Evolutionary conservation across 768 basidiomycete species (phyloP), one percentile per base, ranked within the genome.

Genomic region (Russula olivacea): DNA sequence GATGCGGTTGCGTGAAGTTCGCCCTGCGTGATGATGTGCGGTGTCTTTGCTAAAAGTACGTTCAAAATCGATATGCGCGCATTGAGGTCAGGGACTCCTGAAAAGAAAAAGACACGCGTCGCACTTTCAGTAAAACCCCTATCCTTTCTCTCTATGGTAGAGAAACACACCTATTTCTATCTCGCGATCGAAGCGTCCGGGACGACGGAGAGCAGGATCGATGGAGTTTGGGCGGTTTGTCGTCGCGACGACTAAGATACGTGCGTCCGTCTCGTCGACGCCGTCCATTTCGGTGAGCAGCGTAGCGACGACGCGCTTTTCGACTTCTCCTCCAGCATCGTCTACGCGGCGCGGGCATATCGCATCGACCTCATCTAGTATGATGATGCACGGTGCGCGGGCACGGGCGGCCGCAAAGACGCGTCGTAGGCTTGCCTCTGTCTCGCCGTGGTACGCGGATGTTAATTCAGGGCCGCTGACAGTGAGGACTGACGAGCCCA

Each of bases 401-500:
- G 79, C 77, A 60, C 84, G 82, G 1, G 97, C 97, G 68, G 93
- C 87, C 47, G 80, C 82, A 72, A 98, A 99, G 4, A 98, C 88
- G 28, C 89, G 89, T 21, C 97, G 86, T 40, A 99, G 78, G 65
- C 87, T 85, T 0, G 90, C 85, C 71, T 99, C 97, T 1, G 94
- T 97, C 77, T 99, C 97, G 48, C 97, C 97, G 71, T 98, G 97
- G 70, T 93, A 98, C 1, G 94, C 93, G 21, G 92, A 93, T 1
- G 91, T 92, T 23, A 98, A 81, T 71, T 98, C 94, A 14, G 97
- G 94, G 0, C 97, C 97, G 69, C 96, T 96, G 72, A 98, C 87
- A 55, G 93, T 85, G 66, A 99, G 82, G n/a, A 97, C 90, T 30
- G 87, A 85, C 8, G 93, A 90, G 34, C 82, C 83, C 1, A 90